Evolutionary conservation across 2,329 filamentous ascomycete species (phyloP).

Genomic region (Ophiocordyceps sinensis): DNA sequence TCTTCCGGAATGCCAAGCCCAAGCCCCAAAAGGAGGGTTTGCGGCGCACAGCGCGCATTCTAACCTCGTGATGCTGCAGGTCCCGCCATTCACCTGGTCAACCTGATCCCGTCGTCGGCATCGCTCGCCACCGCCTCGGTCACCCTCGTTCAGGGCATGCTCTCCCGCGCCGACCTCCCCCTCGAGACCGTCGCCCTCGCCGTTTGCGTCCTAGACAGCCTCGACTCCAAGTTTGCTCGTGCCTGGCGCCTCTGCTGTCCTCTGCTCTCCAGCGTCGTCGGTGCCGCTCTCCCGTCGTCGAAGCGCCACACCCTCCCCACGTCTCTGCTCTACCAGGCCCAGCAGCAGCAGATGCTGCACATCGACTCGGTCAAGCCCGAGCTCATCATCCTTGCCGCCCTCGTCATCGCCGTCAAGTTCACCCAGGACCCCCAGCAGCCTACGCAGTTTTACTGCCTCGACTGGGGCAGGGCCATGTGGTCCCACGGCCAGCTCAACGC

Average conservation of each 20-base stretch:
- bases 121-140: conserved; percentile 45
- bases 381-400: conserved; percentile 45
- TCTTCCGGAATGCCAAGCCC: too few relatives aligned
- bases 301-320: conserved; percentile 35
- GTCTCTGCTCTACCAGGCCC: conserved; percentile 16
- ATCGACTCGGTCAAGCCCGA: conserved; percentile 49
- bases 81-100: conserved; percentile 50
- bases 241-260: conserved; percentile 48
- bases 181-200: conserved; percentile 49
- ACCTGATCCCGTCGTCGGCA: conserved; percentile 48
- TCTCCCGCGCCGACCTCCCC: conserved; percentile 41
- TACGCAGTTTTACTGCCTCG: conserved; percentile 35
- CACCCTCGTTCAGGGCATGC: conserved; percentile 43
- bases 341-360: conserved; percentile 40
- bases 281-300: conserved; percentile 9
- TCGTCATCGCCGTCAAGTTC: conserved; percentile 53
- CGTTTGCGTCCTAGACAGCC: conserved; percentile 51
- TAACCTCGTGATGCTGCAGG: conserved; percentile 23
- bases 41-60: not conserved
- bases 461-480: conserved; percentile 43
- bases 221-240: conserved; percentile 47
- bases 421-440: conserved; percentile 42
- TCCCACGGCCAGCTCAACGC: conserved; percentile 46
- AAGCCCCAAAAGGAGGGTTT: not conserved
- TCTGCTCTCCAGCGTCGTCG: conserved; percentile 16